Evolutionary conservation across 345 rosid genomes (phyloP), one percentile per base, ranked within the genome.

Genomic region (Eucalyptus erythrocorys): DNA sequence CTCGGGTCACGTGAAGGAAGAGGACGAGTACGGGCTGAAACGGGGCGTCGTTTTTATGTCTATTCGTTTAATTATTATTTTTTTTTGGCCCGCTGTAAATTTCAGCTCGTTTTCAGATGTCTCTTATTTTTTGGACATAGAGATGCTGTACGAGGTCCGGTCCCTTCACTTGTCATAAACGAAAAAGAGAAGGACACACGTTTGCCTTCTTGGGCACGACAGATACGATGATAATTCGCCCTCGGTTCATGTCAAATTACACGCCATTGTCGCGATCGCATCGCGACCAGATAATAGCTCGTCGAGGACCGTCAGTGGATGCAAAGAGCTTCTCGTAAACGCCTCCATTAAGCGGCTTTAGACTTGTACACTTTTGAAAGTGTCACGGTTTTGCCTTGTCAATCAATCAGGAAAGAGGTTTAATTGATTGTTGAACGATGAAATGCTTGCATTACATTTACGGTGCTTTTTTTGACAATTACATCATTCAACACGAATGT

Each of bases 1-100:
- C 45, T 61, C 15, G 53, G 87, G 76, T 92, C 96, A 93, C 95
- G 93, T 91, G 95, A 91, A 91, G 89, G 92, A 88, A 92, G 86
- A 57, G 30, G 92, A 91, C 93, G 89, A 91, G 87, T 2, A 37
- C 82, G 82, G 47, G 45, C 82, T 13, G 40, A 40, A 71, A 21
- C 15, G 47, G 9, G 82, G 27, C 10, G 82, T 21, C 82, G 82
- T 76, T 37, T 76, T 76, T 43, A 10, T 27, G 15, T 37, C 30
- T 37, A 21, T 21, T 40, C 24, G 27, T 76, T 21, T 47, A 86
- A 85, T 61, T 59, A 51, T n/a, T n/a, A 21, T 26, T 86, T 90
- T 89, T 34, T 88, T 87, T 89, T 87, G 27, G 85, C 86, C 87
- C 82, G 82, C 85, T 92, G 93, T 92, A 91, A 89, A 92, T 89